Base-by-base conservation (phyloP, 352 stramenopile genomes). In the Plasmopara viticola region DNA sequence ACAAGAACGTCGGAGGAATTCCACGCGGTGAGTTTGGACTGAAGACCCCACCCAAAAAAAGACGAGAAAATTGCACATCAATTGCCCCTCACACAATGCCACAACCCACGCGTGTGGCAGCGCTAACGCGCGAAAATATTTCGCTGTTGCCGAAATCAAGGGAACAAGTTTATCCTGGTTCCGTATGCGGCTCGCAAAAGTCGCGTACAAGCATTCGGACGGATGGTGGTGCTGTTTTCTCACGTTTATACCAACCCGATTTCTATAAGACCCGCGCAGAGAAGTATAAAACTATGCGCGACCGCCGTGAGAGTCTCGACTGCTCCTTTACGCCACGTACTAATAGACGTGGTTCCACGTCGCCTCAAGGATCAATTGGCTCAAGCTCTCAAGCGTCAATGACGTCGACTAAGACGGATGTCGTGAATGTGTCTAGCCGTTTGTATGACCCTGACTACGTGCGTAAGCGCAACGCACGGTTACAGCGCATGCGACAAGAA, bases 361-460 rank as follows among this genome's bases (percentile, higher is more conserved):
- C 74, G 20, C 88, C 79, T 18, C 70, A 64, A 50, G 74, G 86
- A 48, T 93, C 82, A 35, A 56, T 84, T 31, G 73, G 68, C 25
- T 86, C 74, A 1, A 52, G 58, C 14, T 84, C 74, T 14, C 69
- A 82, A 42, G 63, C 68, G 30, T 89, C 74, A 4, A 74, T 85
- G 60, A 63, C 71, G 48, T 90, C 79, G 17, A 70, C 78, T 52
- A 90, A 88, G 63, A 93, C 82, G 37, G 82, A 93, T 56, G 64
- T 89, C 18, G 55, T 80, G 29, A 82, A 77, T 51, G 65, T 90
- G 30, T 91, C 83, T 9, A 91, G 78, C 33, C 78, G 83, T 2
- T 66, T 94, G 35, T 94, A 94, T 66, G 80, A 94, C 57, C 80
- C 83, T 6, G 80, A 91, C 8, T 94, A 94, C 61, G 67, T 91